Conservation (phyloP, 225 moss, liverwort and hornwort species). For the Pseudoscleropodium purum region DNA sequence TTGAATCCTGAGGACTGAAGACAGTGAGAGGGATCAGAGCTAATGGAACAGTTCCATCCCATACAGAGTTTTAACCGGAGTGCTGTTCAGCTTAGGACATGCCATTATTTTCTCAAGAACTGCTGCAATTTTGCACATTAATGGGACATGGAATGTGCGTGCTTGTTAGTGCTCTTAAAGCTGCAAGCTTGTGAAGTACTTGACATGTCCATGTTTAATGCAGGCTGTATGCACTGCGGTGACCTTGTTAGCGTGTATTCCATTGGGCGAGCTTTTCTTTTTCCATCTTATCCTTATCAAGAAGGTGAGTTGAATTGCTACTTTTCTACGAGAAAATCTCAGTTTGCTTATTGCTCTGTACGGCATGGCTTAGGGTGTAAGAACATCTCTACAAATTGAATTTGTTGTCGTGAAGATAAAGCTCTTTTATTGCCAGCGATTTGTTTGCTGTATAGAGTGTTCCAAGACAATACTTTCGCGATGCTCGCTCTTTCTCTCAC, state of each 20-base stretch:
- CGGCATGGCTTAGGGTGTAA: neutral
- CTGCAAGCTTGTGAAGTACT: neutral
- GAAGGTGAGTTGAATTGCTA: constrained; percentile 44
- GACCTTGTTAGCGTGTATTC: constrained; percentile 72
- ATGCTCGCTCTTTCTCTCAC: neutral
- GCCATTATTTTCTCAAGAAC: neutral
- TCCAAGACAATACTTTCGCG: neutral
- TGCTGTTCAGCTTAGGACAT: neutral
- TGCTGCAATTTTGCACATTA: neutral
- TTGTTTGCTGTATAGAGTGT: neutral
- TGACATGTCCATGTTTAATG: neutral
- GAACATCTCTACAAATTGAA: neutral
- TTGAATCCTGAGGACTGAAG: neutral
- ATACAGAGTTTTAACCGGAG: neutral
- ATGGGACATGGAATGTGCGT: neutral
- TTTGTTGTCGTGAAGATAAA: neutral
- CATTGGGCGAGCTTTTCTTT: constrained; percentile 84
- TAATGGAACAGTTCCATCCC: neutral
- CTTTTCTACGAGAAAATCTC: neutral
- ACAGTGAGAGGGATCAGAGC: neutral
- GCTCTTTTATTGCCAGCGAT: neutral
- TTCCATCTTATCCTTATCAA: constrained; percentile 85
- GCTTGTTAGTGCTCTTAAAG: neutral
- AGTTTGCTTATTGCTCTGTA: neutral
- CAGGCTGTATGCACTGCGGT: constrained; percentile 74